Conservation (phyloP, 192 early-diverging fungal genomes). For the Coemansia sp. region DNA sequence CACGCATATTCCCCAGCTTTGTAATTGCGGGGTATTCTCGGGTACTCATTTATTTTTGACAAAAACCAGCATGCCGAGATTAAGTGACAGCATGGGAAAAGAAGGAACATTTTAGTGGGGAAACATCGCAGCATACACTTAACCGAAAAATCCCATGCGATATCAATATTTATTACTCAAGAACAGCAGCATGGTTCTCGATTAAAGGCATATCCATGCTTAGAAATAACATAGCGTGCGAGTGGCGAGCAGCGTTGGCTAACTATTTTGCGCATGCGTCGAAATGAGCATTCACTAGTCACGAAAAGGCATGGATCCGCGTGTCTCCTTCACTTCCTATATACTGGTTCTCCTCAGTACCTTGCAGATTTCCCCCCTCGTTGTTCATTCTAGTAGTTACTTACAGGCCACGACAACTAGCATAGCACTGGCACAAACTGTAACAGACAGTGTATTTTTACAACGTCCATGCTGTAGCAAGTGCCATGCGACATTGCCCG, state of each 20-base stretch:
- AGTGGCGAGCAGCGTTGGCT: background rate
- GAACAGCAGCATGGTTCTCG: constrained; percentile 3
- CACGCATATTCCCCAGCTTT: background rate
- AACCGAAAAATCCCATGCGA: constrained; percentile 2
- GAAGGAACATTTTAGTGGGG: background rate
- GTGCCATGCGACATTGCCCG: background rate
- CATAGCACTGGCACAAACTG: background rate
- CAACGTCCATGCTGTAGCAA: background rate
- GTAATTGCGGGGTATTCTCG: background rate
- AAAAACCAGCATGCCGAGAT: background rate
- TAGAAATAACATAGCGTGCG: background rate
- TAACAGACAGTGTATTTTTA: background rate
- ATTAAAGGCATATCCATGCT: background rate
- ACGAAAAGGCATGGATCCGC: background rate
- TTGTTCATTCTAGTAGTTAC: background rate
- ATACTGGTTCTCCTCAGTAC: background rate
- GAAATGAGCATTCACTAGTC: background rate
- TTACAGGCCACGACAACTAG: background rate
- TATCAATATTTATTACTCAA: constrained; percentile 5
- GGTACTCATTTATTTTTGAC: background rate
- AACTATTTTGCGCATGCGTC: background rate
- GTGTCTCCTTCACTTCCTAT: background rate
- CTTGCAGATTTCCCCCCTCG: background rate
- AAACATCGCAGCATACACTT: background rate
- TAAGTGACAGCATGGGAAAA: constrained; percentile 3